Base-by-base conservation (phyloP, 345 rosid genomes). In the Clarkia xantiana region DNA sequence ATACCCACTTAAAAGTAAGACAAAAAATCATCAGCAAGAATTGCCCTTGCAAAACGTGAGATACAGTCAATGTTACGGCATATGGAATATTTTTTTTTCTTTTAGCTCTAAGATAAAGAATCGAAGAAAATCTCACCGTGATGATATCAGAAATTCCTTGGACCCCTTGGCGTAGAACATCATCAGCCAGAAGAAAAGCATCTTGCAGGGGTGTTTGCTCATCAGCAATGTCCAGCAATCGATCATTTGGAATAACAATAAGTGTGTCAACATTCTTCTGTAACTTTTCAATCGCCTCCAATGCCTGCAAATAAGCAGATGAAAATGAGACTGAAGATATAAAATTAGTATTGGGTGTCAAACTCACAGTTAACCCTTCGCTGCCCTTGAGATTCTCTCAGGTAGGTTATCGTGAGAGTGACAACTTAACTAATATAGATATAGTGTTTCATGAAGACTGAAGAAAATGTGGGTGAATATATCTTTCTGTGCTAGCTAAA, bases 71-170 rank as follows among this genome's bases (percentile, higher is more conserved):
- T 22, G 14, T 10, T 10, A 16, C n/a, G 18, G 17, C 39, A 42
- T 5, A 23, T 5, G 9, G 10, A 45, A 39, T 10, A 34, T 13
- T 39, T 34, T 15, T 22, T 22, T 20, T 25, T 9, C 22, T 1
- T 1, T 1, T 15, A 23, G 23, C 22, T 2, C 11, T 40, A 11
- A 18, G 40, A 44, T 23, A 19, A 22, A 29, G 47, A 47, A 22
- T 18, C n/a, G 14, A 25, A 1, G 46, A 53, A 51, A 41, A 34
- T 75, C 90, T 65, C 58, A 90, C 97, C 41, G 91, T 90, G 55
- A 90, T 90, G 54, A 90, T 90, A 71, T 90, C 97, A 6, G 96
- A 86, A 55, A 90, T 90, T 70, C 97, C 97, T 71, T 90, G 97
- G 43, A 90, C 97, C n/a, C 97, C 97, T 72, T 90, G 97, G 51